Conservation (phyloP, 2,329 filamentous ascomycete species). For the Rhexocercosporidium sp. region DNA sequence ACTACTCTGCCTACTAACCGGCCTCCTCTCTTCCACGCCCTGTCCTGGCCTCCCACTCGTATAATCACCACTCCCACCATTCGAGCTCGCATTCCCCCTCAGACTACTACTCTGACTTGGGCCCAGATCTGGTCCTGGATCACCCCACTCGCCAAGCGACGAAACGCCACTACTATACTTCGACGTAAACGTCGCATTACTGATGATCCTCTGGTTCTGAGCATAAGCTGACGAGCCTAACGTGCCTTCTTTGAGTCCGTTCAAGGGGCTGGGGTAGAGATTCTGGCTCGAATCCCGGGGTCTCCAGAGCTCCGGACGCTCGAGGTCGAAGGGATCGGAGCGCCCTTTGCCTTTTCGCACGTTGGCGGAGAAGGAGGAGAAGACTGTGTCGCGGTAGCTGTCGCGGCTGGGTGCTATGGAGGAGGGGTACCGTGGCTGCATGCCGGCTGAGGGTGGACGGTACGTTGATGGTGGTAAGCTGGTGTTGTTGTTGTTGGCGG, state of each 20-base stretch:
- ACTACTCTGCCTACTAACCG: conserved; percentile 32
- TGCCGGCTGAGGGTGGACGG: conserved; percentile 28
- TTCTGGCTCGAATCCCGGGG: conserved; percentile 19
- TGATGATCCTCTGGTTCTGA: conserved; percentile 13
- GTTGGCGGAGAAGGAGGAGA: conserved; percentile 47
- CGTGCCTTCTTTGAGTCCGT: neutral
- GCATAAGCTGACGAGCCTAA: neutral
- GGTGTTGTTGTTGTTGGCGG: conserved; percentile 35
- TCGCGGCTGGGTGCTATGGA: conserved; percentile 39
- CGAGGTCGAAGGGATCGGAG: conserved; percentile 70
- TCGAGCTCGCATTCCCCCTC: conserved; percentile 28
- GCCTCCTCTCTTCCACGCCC: conserved; percentile 21
- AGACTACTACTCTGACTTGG: conserved; percentile 37
- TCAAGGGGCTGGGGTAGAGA: conserved; percentile 14
- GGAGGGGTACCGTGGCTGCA: conserved; percentile 37
- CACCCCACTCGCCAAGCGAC: conserved; percentile 51
- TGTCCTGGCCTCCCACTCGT: conserved; percentile 9
- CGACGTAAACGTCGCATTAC: conserved; percentile 27
- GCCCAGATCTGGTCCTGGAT: conserved; percentile 60
- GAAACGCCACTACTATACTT: conserved; percentile 38
- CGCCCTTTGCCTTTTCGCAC: conserved; percentile 61
- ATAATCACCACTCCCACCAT: conserved; percentile 9
- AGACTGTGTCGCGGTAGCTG: conserved; percentile 47
- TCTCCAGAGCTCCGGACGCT: conserved; percentile 54
- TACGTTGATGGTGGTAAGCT: conserved; percentile 18